Conservation (phyloP, 148 eudicot species). For the Salicornia ramosissima region DNA sequence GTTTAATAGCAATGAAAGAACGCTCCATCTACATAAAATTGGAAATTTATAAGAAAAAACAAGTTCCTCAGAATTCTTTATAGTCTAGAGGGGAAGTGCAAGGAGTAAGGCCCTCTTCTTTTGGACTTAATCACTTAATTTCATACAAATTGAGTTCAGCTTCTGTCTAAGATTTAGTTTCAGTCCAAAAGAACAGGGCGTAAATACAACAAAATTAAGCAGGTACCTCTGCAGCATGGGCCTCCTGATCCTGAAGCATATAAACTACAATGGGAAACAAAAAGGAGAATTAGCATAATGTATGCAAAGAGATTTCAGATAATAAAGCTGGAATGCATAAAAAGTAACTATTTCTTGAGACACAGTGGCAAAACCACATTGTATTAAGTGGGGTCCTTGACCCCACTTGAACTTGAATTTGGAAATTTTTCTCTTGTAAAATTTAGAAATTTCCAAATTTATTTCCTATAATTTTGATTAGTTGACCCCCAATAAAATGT, state of each 20-base stretch:
- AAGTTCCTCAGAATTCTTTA: no score
- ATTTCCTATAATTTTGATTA: no score
- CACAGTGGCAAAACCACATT: no score
- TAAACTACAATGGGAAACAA: slow-evolving; percentile 41
- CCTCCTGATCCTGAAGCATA: slow-evolving; percentile 93
- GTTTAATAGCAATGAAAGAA: slow-evolving; percentile 97
- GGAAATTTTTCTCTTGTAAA: no score
- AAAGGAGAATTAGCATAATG: background rate
- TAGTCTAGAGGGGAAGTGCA: background rate
- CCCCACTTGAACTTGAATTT: no score
- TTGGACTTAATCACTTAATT: no score
- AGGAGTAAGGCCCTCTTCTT: no score
- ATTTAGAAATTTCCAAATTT: no score
- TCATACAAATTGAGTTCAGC: no score
- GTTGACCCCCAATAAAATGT: no score
- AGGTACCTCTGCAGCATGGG: slow-evolving; percentile 77
- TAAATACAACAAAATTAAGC: background rate
- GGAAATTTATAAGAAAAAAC: background rate
- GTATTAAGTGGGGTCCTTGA: no score
- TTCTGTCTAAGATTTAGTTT: no score
- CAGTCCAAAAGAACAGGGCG: slow-evolving; percentile 8
- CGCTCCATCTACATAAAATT: slow-evolving; percentile 72
- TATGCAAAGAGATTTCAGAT: background rate
- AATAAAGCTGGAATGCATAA: background rate
- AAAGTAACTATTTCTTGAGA: background rate